These are phyloP conservation scores for Phytopythium chamaehyphon DNA, from an alignment of 352 stramenopile genomes.

Conservation along the genomic window DNA sequence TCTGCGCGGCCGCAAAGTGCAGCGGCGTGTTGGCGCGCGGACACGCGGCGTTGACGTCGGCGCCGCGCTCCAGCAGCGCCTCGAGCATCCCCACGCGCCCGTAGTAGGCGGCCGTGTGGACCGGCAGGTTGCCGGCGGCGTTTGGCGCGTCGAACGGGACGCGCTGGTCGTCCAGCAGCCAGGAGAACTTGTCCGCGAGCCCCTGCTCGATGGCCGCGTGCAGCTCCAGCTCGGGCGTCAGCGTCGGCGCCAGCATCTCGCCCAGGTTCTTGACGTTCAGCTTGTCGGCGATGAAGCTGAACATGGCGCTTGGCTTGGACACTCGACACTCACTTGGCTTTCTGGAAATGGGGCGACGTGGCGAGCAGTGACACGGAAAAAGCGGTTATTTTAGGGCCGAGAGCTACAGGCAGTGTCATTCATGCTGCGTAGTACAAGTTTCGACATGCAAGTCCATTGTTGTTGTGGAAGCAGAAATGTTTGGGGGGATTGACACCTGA, in stretches of 20 bases:
- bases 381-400: too few relatives aligned
- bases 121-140: slow-evolving; percentile 67
- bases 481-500: too few relatives aligned
- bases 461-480: too few relatives aligned
- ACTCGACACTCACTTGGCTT: too few relatives aligned
- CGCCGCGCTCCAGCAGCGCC: slow-evolving; percentile 55
- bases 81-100: slow-evolving; percentile 72
- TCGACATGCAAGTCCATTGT: too few relatives aligned
- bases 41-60: slow-evolving; percentile 68
- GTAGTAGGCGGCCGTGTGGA: slow-evolving; percentile 85
- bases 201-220: slow-evolving; percentile 76
- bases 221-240: slow-evolving; percentile 85
- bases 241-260: slow-evolving; percentile 82
- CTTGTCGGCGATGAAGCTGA: slow-evolving; percentile 86
- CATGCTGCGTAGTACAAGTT: too few relatives aligned
- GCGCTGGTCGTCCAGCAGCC: slow-evolving; percentile 66
- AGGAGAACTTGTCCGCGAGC: slow-evolving; percentile 63
- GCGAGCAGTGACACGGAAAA: too few relatives aligned
- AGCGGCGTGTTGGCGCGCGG: slow-evolving; percentile 75
- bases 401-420: too few relatives aligned
- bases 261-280: slow-evolving; percentile 89
- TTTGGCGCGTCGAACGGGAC: slow-evolving; percentile 70
- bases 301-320: too few relatives aligned
- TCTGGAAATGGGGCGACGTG: too few relatives aligned
- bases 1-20: slow-evolving; percentile 80